These are phyloP conservation scores for Fraxinus cuspidata DNA, from an alignment of 257 asterid species.

Conservation along the genomic window DNA sequence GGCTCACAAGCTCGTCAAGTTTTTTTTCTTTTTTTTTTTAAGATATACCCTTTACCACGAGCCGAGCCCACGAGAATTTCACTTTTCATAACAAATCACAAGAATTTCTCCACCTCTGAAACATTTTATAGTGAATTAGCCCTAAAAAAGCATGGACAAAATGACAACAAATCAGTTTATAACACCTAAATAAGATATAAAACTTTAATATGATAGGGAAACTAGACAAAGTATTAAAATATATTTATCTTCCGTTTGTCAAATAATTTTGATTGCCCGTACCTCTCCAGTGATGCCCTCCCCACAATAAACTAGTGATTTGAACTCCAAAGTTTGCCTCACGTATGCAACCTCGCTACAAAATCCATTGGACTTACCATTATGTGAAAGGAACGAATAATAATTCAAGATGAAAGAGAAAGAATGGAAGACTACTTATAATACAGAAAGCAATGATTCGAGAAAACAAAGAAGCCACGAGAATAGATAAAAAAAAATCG, in stretches of 20 bases:
- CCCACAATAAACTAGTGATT: constrained; percentile 65
- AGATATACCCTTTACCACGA: no score
- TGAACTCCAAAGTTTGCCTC: constrained; percentile 71
- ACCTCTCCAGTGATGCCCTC: constrained; percentile 64
- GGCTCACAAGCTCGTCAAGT: no score
- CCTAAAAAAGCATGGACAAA: constrained; percentile 26
- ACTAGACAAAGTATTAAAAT: constrained; percentile 37
- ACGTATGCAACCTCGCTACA: constrained; percentile 81
- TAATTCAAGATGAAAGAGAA: background rate
- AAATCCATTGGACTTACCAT: background rate
- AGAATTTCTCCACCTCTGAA: constrained; percentile 37
- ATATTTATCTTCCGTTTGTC: constrained; percentile 44
- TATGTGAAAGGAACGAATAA: background rate
- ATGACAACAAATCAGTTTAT: background rate
- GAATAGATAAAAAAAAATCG: background rate
- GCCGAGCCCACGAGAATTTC: no score
- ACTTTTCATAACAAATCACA: constrained; percentile 29
- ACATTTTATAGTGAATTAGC: constrained; percentile 69
- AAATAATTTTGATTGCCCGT: constrained; percentile 41
- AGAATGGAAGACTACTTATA: constrained; percentile 35
- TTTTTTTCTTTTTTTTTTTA: no score
- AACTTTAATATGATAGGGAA: background rate
- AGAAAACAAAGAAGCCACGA: constrained; percentile 81
- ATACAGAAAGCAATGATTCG: constrained; percentile 72
- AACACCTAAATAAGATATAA: background rate